These are phyloP conservation scores for Endothia cerciana DNA, from an alignment of 2,329 filamentous ascomycete genomes.

Conservation along the genomic window DNA sequence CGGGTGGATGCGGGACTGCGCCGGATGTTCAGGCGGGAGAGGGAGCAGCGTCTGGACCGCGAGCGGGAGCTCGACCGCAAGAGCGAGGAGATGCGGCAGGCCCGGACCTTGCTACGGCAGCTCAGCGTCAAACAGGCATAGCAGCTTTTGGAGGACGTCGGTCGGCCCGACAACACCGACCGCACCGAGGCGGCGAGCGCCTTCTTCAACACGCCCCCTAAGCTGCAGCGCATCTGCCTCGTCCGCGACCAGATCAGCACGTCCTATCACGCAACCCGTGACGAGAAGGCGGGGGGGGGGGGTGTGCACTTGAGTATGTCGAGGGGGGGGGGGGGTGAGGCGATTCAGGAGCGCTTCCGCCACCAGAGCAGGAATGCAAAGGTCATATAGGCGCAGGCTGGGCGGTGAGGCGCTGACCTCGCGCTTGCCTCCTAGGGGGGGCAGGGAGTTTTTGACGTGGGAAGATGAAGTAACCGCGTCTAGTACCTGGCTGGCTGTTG, in stretches of 20 bases:
- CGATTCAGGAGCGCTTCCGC: conserved; percentile 10
- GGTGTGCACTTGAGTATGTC: conserved; percentile 8
- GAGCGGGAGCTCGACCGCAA: conserved; percentile 53
- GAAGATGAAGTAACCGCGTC: too few species aligned
- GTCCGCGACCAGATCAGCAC: conserved; percentile 25
- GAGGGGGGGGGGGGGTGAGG: conserved; percentile 11
- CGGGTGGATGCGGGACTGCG: conserved; percentile 41
- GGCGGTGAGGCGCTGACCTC: too few species aligned
- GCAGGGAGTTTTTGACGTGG: too few species aligned
- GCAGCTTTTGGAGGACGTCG: too few species aligned
- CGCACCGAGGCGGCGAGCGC: conserved; percentile 14
- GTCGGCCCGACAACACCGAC: conserved; percentile 7
- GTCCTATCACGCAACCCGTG: conserved; percentile 11
- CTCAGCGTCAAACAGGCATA: too few species aligned
- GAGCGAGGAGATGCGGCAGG: conserved; percentile 52
- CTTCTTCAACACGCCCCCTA: conserved; percentile 23
- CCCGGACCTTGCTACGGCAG: too few species aligned
- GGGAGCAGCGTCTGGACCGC: conserved; percentile 50
- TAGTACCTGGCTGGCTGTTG: too few species aligned
- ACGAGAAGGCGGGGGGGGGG: not conserved
- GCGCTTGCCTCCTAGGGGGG: too few species aligned
- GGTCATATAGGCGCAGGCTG: too few species aligned
- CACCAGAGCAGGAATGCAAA: too few species aligned
- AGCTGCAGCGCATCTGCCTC: conserved; percentile 23
- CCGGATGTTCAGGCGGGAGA: conserved; percentile 47